Evolutionary conservation across 106 monocot genomes (phyloP).

Genomic region (Amphibolis antarctica): DNA sequence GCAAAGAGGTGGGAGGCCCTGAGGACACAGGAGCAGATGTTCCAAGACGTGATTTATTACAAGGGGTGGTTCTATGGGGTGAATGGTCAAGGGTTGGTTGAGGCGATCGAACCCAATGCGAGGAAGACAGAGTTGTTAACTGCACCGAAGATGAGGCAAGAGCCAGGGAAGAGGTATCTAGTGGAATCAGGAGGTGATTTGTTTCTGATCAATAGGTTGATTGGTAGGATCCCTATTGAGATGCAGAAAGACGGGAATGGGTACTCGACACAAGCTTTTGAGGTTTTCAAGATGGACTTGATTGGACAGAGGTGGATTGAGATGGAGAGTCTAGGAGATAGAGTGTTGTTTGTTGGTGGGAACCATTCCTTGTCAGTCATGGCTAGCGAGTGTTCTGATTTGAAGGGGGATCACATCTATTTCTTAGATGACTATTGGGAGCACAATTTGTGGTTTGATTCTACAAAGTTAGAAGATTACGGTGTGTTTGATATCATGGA

Average conservation of each 20-base stretch:
- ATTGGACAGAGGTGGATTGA: neutral
- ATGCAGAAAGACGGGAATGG: conserved; percentile 1
- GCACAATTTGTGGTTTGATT: conserved; percentile 2
- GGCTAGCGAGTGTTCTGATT: neutral
- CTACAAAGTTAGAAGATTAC: neutral
- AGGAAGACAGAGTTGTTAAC: neutral
- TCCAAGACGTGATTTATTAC: conserved; percentile 5
- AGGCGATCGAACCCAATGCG: conserved; percentile 1
- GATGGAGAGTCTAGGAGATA: neutral
- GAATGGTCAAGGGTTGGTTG: neutral
- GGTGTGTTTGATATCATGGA: conserved; percentile 1
- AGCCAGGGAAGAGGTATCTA: conserved; percentile 5
- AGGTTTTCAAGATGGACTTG: conserved; percentile 8
- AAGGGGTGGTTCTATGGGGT: conserved; percentile 9
- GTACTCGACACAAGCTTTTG: neutral
- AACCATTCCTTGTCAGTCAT: conserved; percentile 3
- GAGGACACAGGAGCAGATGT: neutral
- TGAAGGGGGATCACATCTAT: conserved; percentile 6
- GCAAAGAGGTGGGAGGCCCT: neutral
- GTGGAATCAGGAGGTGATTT: conserved; percentile 6
- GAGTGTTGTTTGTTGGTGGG: neutral
- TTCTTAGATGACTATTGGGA: conserved; percentile 10
- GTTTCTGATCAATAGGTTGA: conserved; percentile 6
- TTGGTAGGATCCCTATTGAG: conserved; percentile 1
- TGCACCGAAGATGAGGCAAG: neutral